phyloP scores from a whole-genome alignment of 345 rosid genomes.

The Aurinia saxatilis region DNA sequence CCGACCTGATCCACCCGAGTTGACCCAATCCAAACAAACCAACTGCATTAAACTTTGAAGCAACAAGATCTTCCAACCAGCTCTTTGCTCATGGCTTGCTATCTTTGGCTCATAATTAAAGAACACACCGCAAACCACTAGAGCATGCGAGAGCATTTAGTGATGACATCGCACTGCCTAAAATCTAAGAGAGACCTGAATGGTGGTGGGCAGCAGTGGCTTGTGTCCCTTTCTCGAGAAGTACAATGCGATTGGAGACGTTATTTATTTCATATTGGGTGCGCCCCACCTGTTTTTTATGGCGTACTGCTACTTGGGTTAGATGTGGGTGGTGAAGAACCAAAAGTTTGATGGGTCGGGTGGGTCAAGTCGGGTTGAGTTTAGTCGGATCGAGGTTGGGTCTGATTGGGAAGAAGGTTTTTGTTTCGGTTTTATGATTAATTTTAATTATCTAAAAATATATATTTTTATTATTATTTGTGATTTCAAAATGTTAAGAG shows the following conservation, averaged over 20 bases:
- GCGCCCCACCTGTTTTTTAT: constrained; percentile 70
- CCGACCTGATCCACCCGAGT: too few species aligned
- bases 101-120: constrained; percentile 6
- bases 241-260: constrained; percentile 37
- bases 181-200: constrained; percentile 46
- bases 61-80: background rate
- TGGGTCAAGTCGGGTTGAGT: too few species aligned
- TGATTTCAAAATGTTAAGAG: too few species aligned
- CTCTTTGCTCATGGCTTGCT: constrained; percentile 20
- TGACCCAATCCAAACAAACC: too few species aligned
- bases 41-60: background rate
- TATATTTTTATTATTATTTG: too few species aligned
- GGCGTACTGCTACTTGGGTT: constrained; percentile 53
- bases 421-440: too few species aligned
- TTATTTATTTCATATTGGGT: constrained; percentile 64
- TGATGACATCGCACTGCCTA: constrained; percentile 42
- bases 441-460: too few species aligned
- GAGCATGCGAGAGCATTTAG: constrained; percentile 27
- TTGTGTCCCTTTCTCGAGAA: constrained; percentile 50
- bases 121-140: background rate
- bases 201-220: constrained; percentile 90
- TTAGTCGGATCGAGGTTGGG: too few species aligned
- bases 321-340: constrained; percentile 57
- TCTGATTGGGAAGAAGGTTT: too few species aligned
- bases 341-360: too few species aligned